phyloP scores from a whole-genome alignment of 495 filamentous ascomycete species.

The Lasiosphaeriaceae sp. region DNA sequence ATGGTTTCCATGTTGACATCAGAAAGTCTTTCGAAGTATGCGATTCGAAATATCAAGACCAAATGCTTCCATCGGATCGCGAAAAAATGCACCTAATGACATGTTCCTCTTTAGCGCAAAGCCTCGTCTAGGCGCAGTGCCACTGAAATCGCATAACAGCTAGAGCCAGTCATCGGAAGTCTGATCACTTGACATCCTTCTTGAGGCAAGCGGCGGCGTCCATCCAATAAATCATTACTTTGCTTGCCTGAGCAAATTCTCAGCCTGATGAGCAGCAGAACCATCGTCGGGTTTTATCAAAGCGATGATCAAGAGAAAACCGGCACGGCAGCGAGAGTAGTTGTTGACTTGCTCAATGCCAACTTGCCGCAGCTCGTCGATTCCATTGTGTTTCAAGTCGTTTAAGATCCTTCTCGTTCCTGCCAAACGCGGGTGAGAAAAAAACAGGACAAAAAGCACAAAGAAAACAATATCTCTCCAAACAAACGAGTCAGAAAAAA shows the following conservation, averaged over 20 bases:
- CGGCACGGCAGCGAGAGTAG: too few species aligned
- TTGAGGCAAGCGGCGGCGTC: neutral
- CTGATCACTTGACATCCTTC: slow-evolving; percentile 6
- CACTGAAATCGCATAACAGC: neutral
- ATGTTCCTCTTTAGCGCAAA: slow-evolving; percentile 11
- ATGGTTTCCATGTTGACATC: neutral
- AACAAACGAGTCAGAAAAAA: neutral
- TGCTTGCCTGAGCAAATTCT: too few species aligned
- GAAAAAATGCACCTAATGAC: neutral
- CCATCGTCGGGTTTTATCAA: too few species aligned
- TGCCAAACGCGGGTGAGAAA: neutral
- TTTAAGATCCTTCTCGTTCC: too few species aligned
- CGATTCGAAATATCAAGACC: neutral
- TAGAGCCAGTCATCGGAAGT: neutral
- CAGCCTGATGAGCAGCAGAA: too few species aligned
- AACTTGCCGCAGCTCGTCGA: too few species aligned
- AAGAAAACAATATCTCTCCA: neutral
- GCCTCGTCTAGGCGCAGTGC: slow-evolving; percentile 11
- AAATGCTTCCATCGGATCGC: too few species aligned
- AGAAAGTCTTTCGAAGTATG: neutral
- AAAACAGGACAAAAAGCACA: neutral
- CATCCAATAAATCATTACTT: neutral
- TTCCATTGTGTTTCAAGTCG: too few species aligned
- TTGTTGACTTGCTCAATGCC: too few species aligned
- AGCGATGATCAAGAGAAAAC: too few species aligned